Conservation (phyloP, 108 stramenopile genomes). For the Stephanodiscus minutulus region DNA sequence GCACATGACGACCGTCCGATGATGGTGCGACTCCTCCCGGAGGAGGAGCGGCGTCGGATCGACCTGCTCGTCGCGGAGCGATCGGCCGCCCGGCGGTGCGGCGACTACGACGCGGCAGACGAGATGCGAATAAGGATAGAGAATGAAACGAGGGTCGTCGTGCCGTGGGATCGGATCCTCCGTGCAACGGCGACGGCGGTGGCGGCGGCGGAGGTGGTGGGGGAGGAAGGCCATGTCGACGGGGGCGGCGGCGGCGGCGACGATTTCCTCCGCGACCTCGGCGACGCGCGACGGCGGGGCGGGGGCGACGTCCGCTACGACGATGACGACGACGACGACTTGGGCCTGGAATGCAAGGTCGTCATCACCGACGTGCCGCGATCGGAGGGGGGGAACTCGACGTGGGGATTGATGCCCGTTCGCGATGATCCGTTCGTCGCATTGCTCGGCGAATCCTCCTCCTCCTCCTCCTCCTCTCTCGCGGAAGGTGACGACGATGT, state of each 20-base stretch:
- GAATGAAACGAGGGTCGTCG: conserved; percentile 21
- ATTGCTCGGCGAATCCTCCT: background rate
- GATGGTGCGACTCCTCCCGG: conserved; percentile 8
- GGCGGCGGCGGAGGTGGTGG: background rate
- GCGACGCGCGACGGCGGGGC: background rate
- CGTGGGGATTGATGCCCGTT: conserved; percentile 46
- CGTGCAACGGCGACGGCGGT: background rate
- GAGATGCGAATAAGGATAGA: conserved; percentile 39
- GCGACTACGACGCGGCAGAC: conserved; percentile 62
- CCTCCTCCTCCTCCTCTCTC: background rate
- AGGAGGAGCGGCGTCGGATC: conserved; percentile 16
- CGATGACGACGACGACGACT: background rate
- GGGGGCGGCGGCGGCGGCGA: background rate
- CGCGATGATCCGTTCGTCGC: conserved; percentile 3
- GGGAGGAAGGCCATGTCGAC: background rate
- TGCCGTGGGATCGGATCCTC: conserved; percentile 26
- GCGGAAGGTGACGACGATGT: conserved; percentile 45
- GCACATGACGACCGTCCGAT: background rate
- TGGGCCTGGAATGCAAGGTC: conserved; percentile 33
- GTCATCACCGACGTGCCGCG: conserved; percentile 60
- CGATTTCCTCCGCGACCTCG: background rate
- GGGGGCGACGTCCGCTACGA: background rate
- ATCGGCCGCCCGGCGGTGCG: conserved; percentile 57
- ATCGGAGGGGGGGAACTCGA: conserved; percentile 58
- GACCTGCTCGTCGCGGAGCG: conserved; percentile 52